Conservation (phyloP, 2,329 filamentous ascomycete species). For the Aspergillus fumigatiaffinis region DNA sequence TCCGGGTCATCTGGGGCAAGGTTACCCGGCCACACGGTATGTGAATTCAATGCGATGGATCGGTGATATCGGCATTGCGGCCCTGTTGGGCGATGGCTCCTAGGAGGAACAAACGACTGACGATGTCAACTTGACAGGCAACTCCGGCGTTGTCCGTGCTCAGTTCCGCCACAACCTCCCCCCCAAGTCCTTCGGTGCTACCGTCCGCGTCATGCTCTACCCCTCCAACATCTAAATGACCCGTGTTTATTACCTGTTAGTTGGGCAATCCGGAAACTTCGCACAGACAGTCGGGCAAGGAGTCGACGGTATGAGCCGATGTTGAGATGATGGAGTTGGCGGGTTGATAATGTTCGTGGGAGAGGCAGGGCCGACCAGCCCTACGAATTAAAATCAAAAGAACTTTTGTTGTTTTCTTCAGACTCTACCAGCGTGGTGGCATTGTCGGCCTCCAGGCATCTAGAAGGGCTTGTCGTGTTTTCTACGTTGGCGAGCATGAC, state of each 20-base stretch:
- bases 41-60: constrained; percentile 22
- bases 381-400: constrained; percentile 37
- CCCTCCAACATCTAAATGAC: constrained; percentile 86
- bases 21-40: constrained; percentile 92
- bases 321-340: constrained; percentile 38
- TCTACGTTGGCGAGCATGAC: constrained; percentile 20
- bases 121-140: constrained; percentile 55
- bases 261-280: constrained; percentile 33
- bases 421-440: constrained; percentile 24
- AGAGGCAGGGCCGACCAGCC: constrained; percentile 37
- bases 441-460: constrained; percentile 23
- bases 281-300: constrained; percentile 36
- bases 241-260: constrained; percentile 30
- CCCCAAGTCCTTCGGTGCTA: constrained; percentile 92
- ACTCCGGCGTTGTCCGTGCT: constrained; percentile 96
- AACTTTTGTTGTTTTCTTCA: constrained; percentile 21
- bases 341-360: constrained; percentile 40
- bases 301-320: constrained; percentile 37
- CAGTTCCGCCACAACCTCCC: constrained; percentile 97
- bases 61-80: not conserved
- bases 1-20: constrained; percentile 99
- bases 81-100: not conserved
- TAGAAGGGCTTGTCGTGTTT: constrained; percentile 23
- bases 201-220: constrained; percentile 96
- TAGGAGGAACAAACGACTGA: constrained; percentile 5